Evolutionary conservation across 1,139 yeast species (phyloP).

Genomic region (Yamadazyma spencermartinsiae): DNA sequence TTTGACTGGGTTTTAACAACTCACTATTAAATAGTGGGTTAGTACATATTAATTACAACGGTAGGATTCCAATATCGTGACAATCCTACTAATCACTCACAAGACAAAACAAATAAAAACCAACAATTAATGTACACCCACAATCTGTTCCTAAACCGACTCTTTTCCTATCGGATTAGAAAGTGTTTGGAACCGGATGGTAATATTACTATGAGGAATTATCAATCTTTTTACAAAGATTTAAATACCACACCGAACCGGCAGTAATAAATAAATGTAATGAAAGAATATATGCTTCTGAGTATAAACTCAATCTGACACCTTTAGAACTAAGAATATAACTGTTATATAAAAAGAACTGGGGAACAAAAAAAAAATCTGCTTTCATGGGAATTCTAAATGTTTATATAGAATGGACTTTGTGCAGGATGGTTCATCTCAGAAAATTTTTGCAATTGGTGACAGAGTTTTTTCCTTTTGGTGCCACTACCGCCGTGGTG

Average conservation of each 20-base stretch:
- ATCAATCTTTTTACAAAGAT: neutral
- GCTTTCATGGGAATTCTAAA: neutral
- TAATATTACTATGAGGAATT: too few species aligned
- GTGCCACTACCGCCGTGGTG: neutral
- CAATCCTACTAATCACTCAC: constrained; percentile 1
- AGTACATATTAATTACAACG: neutral
- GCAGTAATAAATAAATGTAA: neutral
- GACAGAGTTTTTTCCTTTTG: neutral
- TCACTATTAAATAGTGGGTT: neutral
- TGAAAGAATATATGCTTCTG: neutral
- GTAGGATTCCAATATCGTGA: neutral
- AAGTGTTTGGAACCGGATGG: neutral
- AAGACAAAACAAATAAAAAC: neutral
- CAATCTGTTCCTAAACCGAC: neutral
- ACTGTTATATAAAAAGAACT: neutral
- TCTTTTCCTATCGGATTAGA: too few species aligned
- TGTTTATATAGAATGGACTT: neutral
- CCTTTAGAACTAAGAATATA: neutral
- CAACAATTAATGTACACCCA: neutral
- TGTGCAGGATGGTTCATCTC: neutral
- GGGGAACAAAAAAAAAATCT: neutral
- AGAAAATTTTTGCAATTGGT: neutral
- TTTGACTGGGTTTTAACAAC: neutral
- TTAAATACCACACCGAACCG: constrained; percentile 1
- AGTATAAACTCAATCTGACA: neutral